Evolutionary conservation across 2,329 filamentous ascomycete genomes (phyloP).

Genomic region (Colletotrichum sp.): DNA sequence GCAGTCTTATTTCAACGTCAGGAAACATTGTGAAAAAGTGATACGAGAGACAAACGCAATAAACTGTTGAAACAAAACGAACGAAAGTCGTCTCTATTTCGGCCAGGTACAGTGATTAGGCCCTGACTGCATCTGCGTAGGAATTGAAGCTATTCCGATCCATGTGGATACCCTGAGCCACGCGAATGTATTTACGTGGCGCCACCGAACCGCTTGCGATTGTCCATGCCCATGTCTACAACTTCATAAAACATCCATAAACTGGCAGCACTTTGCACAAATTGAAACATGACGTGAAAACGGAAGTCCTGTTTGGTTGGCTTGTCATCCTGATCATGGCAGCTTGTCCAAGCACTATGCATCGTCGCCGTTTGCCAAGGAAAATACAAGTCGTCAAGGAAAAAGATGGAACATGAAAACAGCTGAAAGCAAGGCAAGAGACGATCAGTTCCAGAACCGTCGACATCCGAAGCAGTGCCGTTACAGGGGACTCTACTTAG

Average conservation of each 20-base stretch:
- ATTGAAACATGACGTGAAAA: not conserved
- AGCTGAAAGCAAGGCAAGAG: conserved; percentile 1
- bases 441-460: not conserved
- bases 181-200: not conserved
- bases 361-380: not conserved
- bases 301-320: not conserved
- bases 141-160: not conserved
- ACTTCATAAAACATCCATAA: not conserved
- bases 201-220: not conserved
- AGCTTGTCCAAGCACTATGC: not conserved
- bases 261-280: not conserved
- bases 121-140: not conserved
- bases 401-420: not conserved
- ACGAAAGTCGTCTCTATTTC: not conserved
- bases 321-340: not conserved
- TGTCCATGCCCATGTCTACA: not conserved
- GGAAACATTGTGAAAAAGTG: not conserved
- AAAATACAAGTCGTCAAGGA: not conserved
- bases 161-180: not conserved
- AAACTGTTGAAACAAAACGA: not conserved
- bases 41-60: not conserved
- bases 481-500: not conserved
- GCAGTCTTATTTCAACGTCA: not conserved
- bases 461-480: not conserved
- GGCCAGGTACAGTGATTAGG: not conserved